A percentile compares a stretch with the other conserved stretches of the same genome.
phyloP scores from a whole-genome alignment of 495 filamentous ascomycete species.

The Penicillium ucsense region DNA sequence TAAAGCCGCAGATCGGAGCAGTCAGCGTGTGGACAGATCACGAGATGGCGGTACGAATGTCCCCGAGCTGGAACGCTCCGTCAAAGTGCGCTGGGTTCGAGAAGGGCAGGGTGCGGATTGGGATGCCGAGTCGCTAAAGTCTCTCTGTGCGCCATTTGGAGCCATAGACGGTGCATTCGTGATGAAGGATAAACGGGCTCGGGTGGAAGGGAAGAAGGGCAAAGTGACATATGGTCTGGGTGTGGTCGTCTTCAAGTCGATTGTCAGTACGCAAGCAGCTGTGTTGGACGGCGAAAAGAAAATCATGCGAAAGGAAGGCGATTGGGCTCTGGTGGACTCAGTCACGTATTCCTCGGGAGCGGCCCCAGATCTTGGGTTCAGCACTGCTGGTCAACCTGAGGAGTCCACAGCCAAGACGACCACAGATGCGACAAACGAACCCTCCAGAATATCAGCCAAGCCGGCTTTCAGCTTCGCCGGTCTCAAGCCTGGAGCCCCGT shows the following conservation, averaged over 20 bases:
- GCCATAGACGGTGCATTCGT: conserved; percentile 44
- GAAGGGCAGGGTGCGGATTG: conserved; percentile 35
- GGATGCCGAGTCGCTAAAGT: conserved; percentile 33
- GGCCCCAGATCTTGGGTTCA: conserved; percentile 35
- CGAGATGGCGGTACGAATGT: conserved; percentile 38
- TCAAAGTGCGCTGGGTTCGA: conserved; percentile 51
- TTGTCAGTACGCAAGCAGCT: conserved; percentile 51
- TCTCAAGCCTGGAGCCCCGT: conserved; percentile 16
- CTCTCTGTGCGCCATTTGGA: conserved; percentile 45
- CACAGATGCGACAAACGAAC: background rate
- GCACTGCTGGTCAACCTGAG: conserved; percentile 2
- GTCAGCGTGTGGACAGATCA: conserved; percentile 30
- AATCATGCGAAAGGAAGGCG: conserved; percentile 20
- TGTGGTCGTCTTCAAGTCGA: conserved; percentile 47
- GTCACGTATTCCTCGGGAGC: conserved; percentile 48
- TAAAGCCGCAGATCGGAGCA: conserved; percentile 20
- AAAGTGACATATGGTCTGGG: conserved; percentile 45
- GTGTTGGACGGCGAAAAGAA: conserved; percentile 44
- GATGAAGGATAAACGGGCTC: conserved; percentile 45
- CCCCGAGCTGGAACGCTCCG: conserved; percentile 46
- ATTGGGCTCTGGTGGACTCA: conserved; percentile 41
- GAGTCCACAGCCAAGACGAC: conserved; percentile 5
- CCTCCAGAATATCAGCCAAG: background rate
- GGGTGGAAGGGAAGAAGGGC: conserved; percentile 40
- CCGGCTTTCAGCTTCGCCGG: conserved; percentile 31